Conservation (phyloP, 2,329 filamentous ascomycete species). For the Ciborinia camelliae region DNA sequence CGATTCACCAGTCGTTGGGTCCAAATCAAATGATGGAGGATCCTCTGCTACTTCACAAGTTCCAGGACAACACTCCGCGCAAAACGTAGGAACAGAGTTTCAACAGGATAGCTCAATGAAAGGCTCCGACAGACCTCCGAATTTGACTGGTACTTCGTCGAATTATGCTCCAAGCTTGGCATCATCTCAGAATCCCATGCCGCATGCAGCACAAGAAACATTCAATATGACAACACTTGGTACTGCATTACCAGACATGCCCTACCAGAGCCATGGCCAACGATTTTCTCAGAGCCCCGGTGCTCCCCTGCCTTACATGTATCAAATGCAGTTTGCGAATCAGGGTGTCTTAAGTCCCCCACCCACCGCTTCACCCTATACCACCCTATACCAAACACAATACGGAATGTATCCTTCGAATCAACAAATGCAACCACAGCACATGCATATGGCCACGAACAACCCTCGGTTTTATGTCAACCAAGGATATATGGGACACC, state of each 20-base stretch:
- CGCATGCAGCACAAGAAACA: slow-evolving; percentile 26
- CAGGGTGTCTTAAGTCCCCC: slow-evolving; percentile 24
- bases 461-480: slow-evolving; percentile 32
- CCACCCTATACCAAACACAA: slow-evolving; percentile 31
- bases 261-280: slow-evolving; percentile 31
- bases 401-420: slow-evolving; percentile 31
- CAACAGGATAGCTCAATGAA: slow-evolving; percentile 12
- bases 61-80: slow-evolving; percentile 17
- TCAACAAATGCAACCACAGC: slow-evolving; percentile 22
- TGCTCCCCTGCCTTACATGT: slow-evolving; percentile 25
- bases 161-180: slow-evolving; percentile 16
- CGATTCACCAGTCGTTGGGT: slow-evolving; percentile 15
- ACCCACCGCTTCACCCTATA: slow-evolving; percentile 27
- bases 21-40: slow-evolving; percentile 15
- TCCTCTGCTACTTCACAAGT: slow-evolving; percentile 7
- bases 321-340: slow-evolving; percentile 28
- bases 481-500: slow-evolving; percentile 30
- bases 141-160: slow-evolving; percentile 16
- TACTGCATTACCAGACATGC: slow-evolving; percentile 30
- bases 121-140: slow-evolving; percentile 7
- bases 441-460: slow-evolving; percentile 19
- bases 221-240: slow-evolving; percentile 33
- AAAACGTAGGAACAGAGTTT: slow-evolving; percentile 20
- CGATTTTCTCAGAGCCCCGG: slow-evolving; percentile 26
- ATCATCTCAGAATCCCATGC: neutral